Evolutionary conservation across 495 filamentous ascomycete genomes (phyloP).

Genomic region (Penicillium riverlandense): DNA sequence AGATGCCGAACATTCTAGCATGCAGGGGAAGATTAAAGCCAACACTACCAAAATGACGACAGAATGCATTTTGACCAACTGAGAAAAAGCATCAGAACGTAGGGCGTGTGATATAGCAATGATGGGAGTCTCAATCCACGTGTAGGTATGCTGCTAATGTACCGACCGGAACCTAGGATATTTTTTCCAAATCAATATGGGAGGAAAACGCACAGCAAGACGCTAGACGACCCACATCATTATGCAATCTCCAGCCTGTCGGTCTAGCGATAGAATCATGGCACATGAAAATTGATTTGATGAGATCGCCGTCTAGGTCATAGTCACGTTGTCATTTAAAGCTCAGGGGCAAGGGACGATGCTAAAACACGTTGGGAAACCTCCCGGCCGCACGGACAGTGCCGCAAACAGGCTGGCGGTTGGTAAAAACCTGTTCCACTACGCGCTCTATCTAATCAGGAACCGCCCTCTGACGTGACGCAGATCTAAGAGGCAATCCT

Average conservation of each 20-base stretch:
- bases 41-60: neutral
- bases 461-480: slow-evolving; percentile 1
- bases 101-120: neutral
- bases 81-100: neutral
- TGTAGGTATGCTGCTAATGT: slow-evolving; percentile 4
- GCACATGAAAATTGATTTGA: neutral
- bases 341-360: slow-evolving; percentile 2
- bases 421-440: slow-evolving; percentile 7
- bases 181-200: too few species aligned
- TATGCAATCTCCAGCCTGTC: neutral
- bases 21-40: neutral
- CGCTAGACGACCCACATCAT: slow-evolving; percentile 3
- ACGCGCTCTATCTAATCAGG: neutral
- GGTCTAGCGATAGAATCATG: too few species aligned
- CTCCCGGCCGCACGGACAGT: slow-evolving; percentile 3
- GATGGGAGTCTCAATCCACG: neutral
- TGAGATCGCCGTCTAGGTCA: slow-evolving; percentile 1
- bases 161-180: neutral
- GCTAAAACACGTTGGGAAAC: slow-evolving; percentile 5
- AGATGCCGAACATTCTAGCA: neutral
- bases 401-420: slow-evolving; percentile 6
- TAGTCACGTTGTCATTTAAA: slow-evolving; percentile 1
- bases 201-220: slow-evolving; percentile 1
- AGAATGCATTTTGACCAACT: slow-evolving; percentile 1
- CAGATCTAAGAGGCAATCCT: neutral